Evolutionary conservation across 1,139 yeast genomes (phyloP), one percentile per base, ranked within the genome.

Genomic region (Ashbya aceris): DNA sequence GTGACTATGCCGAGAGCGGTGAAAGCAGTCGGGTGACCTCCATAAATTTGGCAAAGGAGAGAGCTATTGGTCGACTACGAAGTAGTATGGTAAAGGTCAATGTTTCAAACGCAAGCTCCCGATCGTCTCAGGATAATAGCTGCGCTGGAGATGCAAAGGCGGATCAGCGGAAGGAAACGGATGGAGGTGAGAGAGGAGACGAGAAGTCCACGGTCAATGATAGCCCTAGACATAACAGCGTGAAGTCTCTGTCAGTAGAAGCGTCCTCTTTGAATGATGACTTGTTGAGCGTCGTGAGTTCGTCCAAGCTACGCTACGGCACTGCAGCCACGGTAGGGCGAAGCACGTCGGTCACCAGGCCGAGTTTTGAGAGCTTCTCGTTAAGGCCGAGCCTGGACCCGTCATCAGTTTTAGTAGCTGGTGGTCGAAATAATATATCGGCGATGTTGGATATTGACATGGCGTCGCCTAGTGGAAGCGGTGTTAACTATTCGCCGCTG

Each of bases 401-500:
- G 2, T 61, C 67, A 0, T 50, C 59, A 4, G 46, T 45, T 8
- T 42, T 34, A 4, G 29, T 27, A n/a, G 29, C 13, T 9, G 46
- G 41, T 51, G 54, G 9, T 42, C 45, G 32, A 42, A 40, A 31
- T 23, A 44, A 44, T 20, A 45, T 51, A 23, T 38, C 52, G 2
- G 47, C 49, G 43, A 48, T 48, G 7, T 49, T 50, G 38, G 54
- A 53, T 13, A 48, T 47, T 37, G 54, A 47, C 11, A 44, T 5
- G n/a, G 14, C 29, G 11, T 10, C 40, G 2, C 58, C 50, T 41
- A 52, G 57, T 43, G 61, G 61, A 2, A 56, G 60, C 7, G 46
- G 38, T 10, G 12, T 52, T 49, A 60, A 53, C 41, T 58, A 73
- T 40, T 76, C 83, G 9, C 86, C 89, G 1, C 62, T 83, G 50